phyloP scores from a whole-genome alignment of 768 basidiomycete species.

The Lactarius hengduanensis region DNA sequence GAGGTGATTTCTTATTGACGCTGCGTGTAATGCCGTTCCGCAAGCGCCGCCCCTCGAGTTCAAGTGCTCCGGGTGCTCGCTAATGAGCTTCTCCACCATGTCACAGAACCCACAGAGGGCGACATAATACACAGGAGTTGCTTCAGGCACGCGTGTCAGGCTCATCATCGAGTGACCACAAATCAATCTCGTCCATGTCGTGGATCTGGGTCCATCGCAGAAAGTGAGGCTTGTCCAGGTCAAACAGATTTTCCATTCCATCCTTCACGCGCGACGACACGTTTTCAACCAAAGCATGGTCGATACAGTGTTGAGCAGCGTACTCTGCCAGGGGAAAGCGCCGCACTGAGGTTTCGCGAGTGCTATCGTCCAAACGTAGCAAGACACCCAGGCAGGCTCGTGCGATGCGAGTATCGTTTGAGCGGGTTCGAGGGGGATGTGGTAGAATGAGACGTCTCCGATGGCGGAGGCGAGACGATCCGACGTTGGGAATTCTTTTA shows the following conservation, averaged over 20 bases:
- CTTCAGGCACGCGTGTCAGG: neutral
- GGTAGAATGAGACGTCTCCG: neutral
- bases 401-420: constrained; percentile 4
- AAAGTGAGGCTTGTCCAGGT: neutral
- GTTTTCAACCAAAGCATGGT: neutral
- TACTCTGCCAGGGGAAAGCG: neutral
- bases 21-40: too few species aligned
- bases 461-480: neutral
- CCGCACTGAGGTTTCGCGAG: neutral
- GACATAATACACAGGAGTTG: neutral
- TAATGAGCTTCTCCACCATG: neutral
- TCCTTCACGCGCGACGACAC: neutral
- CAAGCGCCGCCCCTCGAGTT: neutral
- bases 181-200: neutral
- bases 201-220: neutral
- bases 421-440: neutral
- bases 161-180: neutral
- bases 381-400: neutral
- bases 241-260: neutral
- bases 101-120: neutral
- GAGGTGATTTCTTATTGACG: too few species aligned
- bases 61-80: neutral
- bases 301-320: neutral
- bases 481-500: neutral
- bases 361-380: neutral